Evolutionary conservation across 768 basidiomycete species (phyloP).

Genomic region (Harrya chromipes): DNA sequence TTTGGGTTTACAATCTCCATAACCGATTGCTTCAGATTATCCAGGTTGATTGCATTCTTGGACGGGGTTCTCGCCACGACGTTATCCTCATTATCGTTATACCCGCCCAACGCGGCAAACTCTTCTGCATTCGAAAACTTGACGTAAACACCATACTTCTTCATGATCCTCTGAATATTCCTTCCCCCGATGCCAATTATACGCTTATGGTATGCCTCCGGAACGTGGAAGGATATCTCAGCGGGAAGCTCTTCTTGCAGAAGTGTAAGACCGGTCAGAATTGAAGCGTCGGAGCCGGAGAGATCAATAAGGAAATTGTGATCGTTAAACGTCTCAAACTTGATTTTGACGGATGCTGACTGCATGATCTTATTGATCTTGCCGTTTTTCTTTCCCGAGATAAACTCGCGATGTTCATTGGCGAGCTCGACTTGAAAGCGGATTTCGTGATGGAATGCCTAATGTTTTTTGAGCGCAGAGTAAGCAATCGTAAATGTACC

Average conservation of each 20-base stretch:
- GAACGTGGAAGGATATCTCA: constrained; percentile 98
- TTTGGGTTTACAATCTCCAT: constrained; percentile 98
- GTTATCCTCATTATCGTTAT: constrained; percentile 97
- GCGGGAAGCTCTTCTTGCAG: constrained; percentile 98
- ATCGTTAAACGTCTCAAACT: constrained; percentile 97
- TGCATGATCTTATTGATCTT: constrained; percentile 99
- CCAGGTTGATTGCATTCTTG: constrained; percentile 94
- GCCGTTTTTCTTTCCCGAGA: constrained; percentile 98
- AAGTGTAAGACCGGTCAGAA: constrained; percentile 82
- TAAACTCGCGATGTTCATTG: constrained; percentile 97
- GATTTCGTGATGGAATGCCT: constrained; percentile 96
- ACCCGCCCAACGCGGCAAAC: constrained; percentile 91
- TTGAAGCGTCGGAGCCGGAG: constrained; percentile 77
- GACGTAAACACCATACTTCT: constrained; percentile 99
- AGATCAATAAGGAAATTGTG: constrained; percentile 94
- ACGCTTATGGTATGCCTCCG: constrained; percentile 96
- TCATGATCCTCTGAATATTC: constrained; percentile 99
- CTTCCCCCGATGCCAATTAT: constrained; percentile 98
- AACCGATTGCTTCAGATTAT: constrained; percentile 91
- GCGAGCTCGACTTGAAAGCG: constrained; percentile 97
- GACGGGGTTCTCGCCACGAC: constrained; percentile 97
- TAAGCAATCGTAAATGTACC: neutral
- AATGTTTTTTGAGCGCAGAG: neutral
- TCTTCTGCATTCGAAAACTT: constrained; percentile 99
- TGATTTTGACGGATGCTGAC: constrained; percentile 94